These are phyloP conservation scores for Talaromyces marneffei DNA, from an alignment of 2,329 filamentous ascomycete genomes.

Conservation along the genomic window DNA sequence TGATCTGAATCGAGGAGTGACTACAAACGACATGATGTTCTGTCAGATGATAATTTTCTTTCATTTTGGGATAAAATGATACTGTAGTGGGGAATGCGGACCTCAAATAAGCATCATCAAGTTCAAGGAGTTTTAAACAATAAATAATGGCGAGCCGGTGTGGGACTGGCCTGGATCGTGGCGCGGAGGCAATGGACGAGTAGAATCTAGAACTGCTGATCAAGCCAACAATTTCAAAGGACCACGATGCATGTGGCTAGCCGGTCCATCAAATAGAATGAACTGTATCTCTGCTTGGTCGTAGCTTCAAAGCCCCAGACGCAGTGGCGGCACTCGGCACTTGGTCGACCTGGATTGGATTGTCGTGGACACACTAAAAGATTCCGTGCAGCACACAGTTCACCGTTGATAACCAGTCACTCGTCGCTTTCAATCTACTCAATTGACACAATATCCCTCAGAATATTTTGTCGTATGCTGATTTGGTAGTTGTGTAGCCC, in stretches of 20 bases:
- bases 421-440: neutral
- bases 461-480: neutral
- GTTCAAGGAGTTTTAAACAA: neutral
- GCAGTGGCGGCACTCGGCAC: slow-evolving; percentile 3
- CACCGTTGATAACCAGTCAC: neutral
- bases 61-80: neutral
- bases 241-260: slow-evolving; percentile 5
- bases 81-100: neutral
- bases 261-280: neutral
- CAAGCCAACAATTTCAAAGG: slow-evolving; percentile 3
- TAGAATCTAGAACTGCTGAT: slow-evolving; percentile 2
- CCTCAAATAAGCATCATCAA: slow-evolving; percentile 13
- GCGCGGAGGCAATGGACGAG: neutral
- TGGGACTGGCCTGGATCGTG: slow-evolving; percentile 1
- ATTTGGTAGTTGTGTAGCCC: neutral
- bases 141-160: neutral
- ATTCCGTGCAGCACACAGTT: slow-evolving; percentile 1
- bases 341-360: slow-evolving; percentile 1
- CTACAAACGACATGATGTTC: slow-evolving; percentile 12
- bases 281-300: neutral
- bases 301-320: neutral
- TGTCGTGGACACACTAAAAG: slow-evolving; percentile 5
- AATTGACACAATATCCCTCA: neutral
- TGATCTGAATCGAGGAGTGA: slow-evolving; percentile 4
- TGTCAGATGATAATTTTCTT: neutral